Base-by-base conservation (phyloP, 768 basidiomycete genomes). In the Cytidiella melzeri region DNA sequence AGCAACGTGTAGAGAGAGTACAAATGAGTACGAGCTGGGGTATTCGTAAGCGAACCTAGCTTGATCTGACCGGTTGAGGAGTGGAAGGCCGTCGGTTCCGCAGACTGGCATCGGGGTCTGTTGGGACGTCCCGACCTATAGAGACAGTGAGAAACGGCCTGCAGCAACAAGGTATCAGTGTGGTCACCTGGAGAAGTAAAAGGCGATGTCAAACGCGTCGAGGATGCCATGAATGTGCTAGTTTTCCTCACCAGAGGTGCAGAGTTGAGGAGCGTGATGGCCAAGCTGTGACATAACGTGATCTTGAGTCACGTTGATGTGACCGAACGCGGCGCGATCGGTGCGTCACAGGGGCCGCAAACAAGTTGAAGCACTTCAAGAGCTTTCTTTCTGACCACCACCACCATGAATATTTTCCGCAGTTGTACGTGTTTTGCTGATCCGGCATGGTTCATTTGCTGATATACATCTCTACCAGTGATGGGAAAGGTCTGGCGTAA, bases 401-500 rank as follows among this genome's bases (percentile, higher is more conserved):
- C 52, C 67, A 67, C 65, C 55, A 92, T 92, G 89, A 91, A 91
- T 67, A 80, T 92, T 65, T 89, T 92, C 71, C 82, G 75, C 69
- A 89, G 77, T 65, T 67, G 89, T 91, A 56, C 66, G 88, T 76
- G 24, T 39, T 38, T 48, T 55, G 51, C 41, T n/a, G n/a, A n/a
- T n/a, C n/a, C n/a, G n/a, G n/a, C n/a, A n/a, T n/a, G n/a, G n/a
- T n/a, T n/a, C n/a, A n/a, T n/a, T n/a, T n/a, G n/a, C n/a, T n/a
- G n/a, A n/a, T n/a, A 15, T 28, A 41, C 30, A 41, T 13, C 40
- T 44, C 5, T 45, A 43, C n/a, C 56, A 94, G 92, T 95, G 30
- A 76, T 93, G 52, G 85, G 89, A 55, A 91, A 83, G 79, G 92
- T 96, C 66, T 94, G 92, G 92, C 90, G 93, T 94, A 67, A 67